phyloP scores from a whole-genome alignment of 1,284 basidiomycete genomes.

The Ustilago vetiveriae region DNA sequence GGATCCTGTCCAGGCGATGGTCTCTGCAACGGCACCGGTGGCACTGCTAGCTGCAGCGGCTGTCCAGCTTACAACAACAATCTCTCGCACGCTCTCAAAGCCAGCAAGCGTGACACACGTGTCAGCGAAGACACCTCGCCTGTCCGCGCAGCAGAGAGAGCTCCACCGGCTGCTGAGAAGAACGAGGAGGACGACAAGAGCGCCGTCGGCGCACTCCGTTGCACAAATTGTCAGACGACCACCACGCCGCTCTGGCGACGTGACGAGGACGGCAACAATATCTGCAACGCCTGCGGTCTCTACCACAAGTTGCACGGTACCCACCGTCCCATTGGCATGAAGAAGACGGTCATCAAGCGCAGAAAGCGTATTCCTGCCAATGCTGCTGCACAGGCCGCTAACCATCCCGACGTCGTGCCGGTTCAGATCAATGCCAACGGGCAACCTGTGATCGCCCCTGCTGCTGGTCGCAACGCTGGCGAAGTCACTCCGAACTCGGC shows the following conservation, averaged over 20 bases:
- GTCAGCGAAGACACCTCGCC: slow-evolving; percentile 25
- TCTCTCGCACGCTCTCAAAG: slow-evolving; percentile 49
- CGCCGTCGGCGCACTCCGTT: slow-evolving; percentile 67
- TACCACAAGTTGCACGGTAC: slow-evolving; percentile 98
- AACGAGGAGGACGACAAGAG: slow-evolving; percentile 38
- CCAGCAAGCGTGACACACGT: slow-evolving; percentile 30
- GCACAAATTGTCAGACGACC: slow-evolving; percentile 87
- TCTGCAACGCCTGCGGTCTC: slow-evolving; percentile 83
- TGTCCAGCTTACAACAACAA: slow-evolving; percentile 65
- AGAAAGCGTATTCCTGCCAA: slow-evolving; percentile 80
- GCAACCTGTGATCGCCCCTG: slow-evolving; percentile 43
- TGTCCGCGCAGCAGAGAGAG: slow-evolving; percentile 14
- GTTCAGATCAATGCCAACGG: slow-evolving; percentile 46
- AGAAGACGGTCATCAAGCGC: slow-evolving; percentile 97
- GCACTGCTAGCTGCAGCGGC: slow-evolving; percentile 58
- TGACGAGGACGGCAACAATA: slow-evolving; percentile 88
- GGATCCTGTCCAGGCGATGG: slow-evolving; percentile 63
- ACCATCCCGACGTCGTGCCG: slow-evolving; percentile 35
- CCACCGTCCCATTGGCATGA: slow-evolving; percentile 96
- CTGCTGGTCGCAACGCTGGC: slow-evolving; percentile 19
- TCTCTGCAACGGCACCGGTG: slow-evolving; percentile 64
- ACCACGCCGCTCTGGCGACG: slow-evolving; percentile 90
- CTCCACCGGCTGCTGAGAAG: slow-evolving; percentile 13
- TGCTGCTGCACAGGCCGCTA: slow-evolving; percentile 35
- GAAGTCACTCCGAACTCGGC: slow-evolving; percentile 13